Evolutionary conservation across 768 basidiomycete species (phyloP).

Genomic region (Agaricus subrufescens): DNA sequence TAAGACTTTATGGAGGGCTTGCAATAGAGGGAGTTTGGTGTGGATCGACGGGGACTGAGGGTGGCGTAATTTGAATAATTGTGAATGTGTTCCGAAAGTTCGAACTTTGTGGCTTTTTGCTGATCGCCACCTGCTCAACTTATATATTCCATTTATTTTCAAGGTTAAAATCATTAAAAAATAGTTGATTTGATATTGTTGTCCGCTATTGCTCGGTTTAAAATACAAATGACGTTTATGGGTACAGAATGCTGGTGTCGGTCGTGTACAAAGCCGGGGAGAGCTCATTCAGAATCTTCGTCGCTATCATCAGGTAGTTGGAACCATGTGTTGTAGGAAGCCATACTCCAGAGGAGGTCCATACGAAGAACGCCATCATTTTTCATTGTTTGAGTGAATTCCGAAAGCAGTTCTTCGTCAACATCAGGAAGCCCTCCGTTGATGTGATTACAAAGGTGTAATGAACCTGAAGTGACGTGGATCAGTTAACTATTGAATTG

Average conservation of each 20-base stretch:
- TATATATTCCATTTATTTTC: too few species aligned
- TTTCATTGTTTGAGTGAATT: not conserved
- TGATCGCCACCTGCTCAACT: too few species aligned
- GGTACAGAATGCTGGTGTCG: too few species aligned
- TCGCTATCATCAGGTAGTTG: not conserved
- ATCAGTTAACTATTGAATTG: not conserved
- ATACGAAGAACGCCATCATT: slow-evolving; percentile 1
- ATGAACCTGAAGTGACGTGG: not conserved
- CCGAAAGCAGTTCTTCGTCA: not conserved
- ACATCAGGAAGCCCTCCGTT: not conserved
- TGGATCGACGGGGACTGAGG: too few species aligned
- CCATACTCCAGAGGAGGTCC: slow-evolving; percentile 1
- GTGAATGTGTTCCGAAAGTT: too few species aligned
- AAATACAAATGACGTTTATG: too few species aligned
- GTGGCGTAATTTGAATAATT: too few species aligned
- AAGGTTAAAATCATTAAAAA: too few species aligned
- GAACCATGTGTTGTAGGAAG: not conserved
- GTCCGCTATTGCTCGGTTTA: too few species aligned
- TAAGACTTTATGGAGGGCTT: too few species aligned
- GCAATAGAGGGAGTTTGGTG: not conserved
- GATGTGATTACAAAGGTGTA: not conserved
- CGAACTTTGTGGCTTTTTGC: too few species aligned
- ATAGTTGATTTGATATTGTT: too few species aligned
- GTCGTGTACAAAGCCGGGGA: not conserved
- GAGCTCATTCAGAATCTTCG: not conserved